Conservation (phyloP, 2,329 filamentous ascomycete genomes). For the Colletotrichum abscissum region DNA sequence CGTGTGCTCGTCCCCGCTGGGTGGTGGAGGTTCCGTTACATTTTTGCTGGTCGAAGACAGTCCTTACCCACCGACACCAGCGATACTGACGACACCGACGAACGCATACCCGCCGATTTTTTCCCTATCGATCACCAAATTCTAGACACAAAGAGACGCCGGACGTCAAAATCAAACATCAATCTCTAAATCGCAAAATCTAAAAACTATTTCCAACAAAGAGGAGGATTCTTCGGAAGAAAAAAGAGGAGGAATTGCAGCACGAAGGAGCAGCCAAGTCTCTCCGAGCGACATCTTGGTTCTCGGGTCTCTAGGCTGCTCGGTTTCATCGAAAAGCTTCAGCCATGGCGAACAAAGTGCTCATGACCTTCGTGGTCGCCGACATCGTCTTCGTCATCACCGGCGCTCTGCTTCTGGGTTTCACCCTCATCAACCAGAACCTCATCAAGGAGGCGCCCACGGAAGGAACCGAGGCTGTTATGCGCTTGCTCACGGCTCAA, state of each 20-base stretch:
- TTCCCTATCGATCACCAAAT: neutral
- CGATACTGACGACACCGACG: slow-evolving; percentile 18
- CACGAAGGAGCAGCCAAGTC: slow-evolving; percentile 36
- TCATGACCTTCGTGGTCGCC: slow-evolving; percentile 59
- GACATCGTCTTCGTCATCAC: slow-evolving; percentile 64
- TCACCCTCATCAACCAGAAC: slow-evolving; percentile 64
- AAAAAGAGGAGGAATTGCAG: slow-evolving; percentile 20
- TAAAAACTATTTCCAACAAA: slow-evolving; percentile 11
- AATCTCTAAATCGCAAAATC: slow-evolving; percentile 8
- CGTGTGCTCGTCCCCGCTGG: slow-evolving; percentile 29
- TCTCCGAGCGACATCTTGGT: slow-evolving; percentile 34
- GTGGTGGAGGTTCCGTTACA: slow-evolving; percentile 29
- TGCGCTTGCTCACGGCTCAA: slow-evolving; percentile 62
- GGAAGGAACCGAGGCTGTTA: slow-evolving; percentile 60
- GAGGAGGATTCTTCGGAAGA: neutral
- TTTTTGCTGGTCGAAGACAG: slow-evolving; percentile 36
- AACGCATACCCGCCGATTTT: neutral
- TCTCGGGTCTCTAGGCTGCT: slow-evolving; percentile 38
- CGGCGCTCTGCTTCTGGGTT: slow-evolving; percentile 65
- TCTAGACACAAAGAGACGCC: slow-evolving; percentile 44
- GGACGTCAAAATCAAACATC: slow-evolving; percentile 45
- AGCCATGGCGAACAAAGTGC: slow-evolving; percentile 66
- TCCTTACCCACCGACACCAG: slow-evolving; percentile 34
- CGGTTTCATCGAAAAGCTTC: slow-evolving; percentile 37
- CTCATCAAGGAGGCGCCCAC: slow-evolving; percentile 54